Evolutionary conservation across 805 yeast species (phyloP), one percentile per base, ranked within the genome.

Genomic region (Kurtzmaniella fragi): DNA sequence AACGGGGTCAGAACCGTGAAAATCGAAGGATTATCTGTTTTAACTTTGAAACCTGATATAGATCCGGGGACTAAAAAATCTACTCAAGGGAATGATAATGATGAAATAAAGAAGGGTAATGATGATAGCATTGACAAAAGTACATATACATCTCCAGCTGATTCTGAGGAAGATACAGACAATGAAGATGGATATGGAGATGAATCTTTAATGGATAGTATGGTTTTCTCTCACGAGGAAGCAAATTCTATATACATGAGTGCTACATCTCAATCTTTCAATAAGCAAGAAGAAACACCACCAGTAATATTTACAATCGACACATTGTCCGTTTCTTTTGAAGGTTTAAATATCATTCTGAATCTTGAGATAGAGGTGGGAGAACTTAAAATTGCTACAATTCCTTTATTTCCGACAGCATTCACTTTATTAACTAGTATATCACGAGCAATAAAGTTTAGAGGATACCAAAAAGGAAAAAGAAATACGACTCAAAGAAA

Each of bases 231-330:
- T 1, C 82, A 77, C 39, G 79, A 75, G 37, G 84, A 82, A 40
- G 83, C 86, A 1, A 71, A 78, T 34, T 80, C 89, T 2, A 71
- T 86, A 14, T 87, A 84, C 53, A 79, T 85, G 90, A 85, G 95
- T 58, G 95, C 95, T 2, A 67, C 82, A 9, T 78, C 86, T 0
- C 71, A 74, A 36, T 53, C 77, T 2, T 62, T 71, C 35, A 26
- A 31, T 3, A 26, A 29, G 25, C 17, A 31, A 12, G 12, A 34
- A 2, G 17, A 36, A 11, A 11, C 39, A 5, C 42, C 38, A 0
- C 56, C 58, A 2, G 40, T 52, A 7, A 33, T 70, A 5, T 45
- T 56, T 7, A 51, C 54, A 42, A 52, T 69, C n/a, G 72, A 74
- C 47, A 40, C 52, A 8, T 45, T 72, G 4, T 55, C 54, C 2